phyloP scores from a whole-genome alignment of 495 filamentous ascomycete species.

The Penicillium pulvis region DNA sequence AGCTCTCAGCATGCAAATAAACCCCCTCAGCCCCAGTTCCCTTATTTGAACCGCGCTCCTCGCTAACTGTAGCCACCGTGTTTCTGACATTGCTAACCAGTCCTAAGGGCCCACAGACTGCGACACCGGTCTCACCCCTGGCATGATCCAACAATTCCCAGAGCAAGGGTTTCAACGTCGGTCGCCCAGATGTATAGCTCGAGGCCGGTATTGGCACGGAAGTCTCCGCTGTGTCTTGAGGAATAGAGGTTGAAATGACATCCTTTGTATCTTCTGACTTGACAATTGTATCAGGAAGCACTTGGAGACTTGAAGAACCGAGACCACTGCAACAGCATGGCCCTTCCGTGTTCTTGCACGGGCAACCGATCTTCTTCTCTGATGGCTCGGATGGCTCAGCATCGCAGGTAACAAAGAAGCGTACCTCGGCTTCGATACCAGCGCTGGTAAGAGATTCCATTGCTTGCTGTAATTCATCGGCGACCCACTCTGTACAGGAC shows the following conservation, averaged over 20 bases:
- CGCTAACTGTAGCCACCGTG: conserved; percentile 11
- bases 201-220: background rate
- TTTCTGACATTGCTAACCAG: conserved; percentile 10
- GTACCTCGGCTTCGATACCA: conserved; percentile 6
- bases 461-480: conserved; percentile 10
- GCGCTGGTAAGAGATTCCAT: conserved; percentile 2
- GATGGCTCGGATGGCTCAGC: background rate
- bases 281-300: background rate
- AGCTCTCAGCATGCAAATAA: conserved; percentile 13
- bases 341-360: conserved; percentile 2
- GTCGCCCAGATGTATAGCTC: conserved; percentile 5
- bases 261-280: background rate
- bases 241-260: background rate
- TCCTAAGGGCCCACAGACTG: conserved; percentile 12
- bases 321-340: conserved; percentile 10
- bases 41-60: conserved; percentile 12
- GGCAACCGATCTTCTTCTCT: conserved; percentile 4
- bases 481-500: conserved; percentile 6
- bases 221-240: background rate
- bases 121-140: conserved; percentile 9
- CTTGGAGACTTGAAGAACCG: background rate
- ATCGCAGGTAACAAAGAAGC: conserved; percentile 13
- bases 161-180: background rate
- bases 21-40: conserved; percentile 15
- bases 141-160: conserved; percentile 7